phyloP scores from a whole-genome alignment of 345 rosid genomes.

The Lenwebbia sp. region DNA sequence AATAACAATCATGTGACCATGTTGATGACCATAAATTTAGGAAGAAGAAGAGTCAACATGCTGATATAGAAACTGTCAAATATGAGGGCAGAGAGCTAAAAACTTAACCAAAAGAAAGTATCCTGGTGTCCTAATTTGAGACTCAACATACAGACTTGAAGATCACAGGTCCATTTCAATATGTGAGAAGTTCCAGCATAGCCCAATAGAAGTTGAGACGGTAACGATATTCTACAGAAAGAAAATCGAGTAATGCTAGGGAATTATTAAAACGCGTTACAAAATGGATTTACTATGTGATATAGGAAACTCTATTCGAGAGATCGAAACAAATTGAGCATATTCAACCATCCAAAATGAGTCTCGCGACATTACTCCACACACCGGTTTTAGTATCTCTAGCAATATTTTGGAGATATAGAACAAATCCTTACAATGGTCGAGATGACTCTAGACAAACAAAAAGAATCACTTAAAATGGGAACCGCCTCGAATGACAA shows the following conservation, averaged over 20 bases:
- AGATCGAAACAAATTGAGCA: background rate
- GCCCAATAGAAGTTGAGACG: background rate
- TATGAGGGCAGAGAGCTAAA: background rate
- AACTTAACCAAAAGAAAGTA: background rate
- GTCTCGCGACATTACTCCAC: background rate
- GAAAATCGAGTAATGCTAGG: background rate
- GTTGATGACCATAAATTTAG: background rate
- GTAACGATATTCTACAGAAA: background rate
- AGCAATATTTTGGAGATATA: background rate
- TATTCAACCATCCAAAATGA: background rate
- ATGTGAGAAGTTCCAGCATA: background rate
- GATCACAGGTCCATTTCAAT: background rate
- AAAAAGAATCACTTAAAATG: background rate
- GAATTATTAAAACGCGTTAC: background rate
- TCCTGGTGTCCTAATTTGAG: background rate
- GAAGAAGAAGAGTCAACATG: background rate
- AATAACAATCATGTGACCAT: background rate
- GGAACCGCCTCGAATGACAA: background rate
- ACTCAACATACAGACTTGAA: background rate
- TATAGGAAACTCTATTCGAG: background rate
- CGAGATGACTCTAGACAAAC: background rate
- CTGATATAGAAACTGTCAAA: background rate
- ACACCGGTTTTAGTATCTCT: background rate
- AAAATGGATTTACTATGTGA: background rate
- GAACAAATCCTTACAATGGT: background rate